phyloP scores from a whole-genome alignment of 257 asterid species.

The Solanum corneliomulleri region DNA sequence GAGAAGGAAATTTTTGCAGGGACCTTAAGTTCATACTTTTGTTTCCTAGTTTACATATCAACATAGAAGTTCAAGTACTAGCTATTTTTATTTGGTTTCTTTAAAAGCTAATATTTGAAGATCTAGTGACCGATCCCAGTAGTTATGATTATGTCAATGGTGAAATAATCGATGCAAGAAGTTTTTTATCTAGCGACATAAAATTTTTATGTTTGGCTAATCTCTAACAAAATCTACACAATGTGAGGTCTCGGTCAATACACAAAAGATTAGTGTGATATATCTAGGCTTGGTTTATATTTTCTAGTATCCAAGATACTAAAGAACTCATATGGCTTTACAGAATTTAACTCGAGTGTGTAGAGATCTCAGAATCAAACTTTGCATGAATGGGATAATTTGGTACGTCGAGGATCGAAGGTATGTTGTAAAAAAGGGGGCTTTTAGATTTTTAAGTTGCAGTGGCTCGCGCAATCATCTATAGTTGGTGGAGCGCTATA shows the following conservation, averaged over 20 bases:
- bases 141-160: too few species aligned
- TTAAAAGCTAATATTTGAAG: too few species aligned
- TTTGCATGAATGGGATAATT: neutral
- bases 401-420: neutral
- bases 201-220: too few species aligned
- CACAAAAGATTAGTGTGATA: neutral
- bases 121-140: too few species aligned
- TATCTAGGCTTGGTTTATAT: neutral
- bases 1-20: neutral
- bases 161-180: too few species aligned
- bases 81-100: neutral
- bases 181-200: neutral
- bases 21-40: neutral
- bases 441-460: too few species aligned
- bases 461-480: rapidly evolving
- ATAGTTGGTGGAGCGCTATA: rapidly evolving
- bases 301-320: neutral
- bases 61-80: neutral
- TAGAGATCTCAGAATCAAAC: too few species aligned
- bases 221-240: too few species aligned
- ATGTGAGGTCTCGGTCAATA: neutral
- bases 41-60: neutral
- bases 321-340: neutral
- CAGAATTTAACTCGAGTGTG: too few species aligned
- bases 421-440: neutral